Base-by-base conservation (phyloP, 2,329 filamentous ascomycete species). In the Hymenoscyphus albidus region DNA sequence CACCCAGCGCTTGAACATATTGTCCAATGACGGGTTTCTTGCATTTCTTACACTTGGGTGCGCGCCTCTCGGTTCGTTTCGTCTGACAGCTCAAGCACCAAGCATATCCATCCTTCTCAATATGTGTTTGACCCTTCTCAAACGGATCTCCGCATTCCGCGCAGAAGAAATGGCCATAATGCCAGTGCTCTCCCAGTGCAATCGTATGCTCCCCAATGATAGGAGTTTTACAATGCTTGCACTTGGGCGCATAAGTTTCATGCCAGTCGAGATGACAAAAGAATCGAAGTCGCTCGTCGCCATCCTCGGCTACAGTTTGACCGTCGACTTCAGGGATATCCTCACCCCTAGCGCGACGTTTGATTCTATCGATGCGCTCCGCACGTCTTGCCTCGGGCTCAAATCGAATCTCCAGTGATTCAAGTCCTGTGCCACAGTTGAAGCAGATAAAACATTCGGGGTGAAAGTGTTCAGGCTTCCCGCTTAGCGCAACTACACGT, bases 261-360 rank as follows among this genome's bases (percentile, higher is more conserved):
- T 99, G 95, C 85, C 93, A 99, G 80, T 99, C 95, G n/a, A 99
- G 85, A 76, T 98, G 94, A 78, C 95, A 99, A 80, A 91, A 99
- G 83, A 98, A 98, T 12, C 94, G 88, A 57, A 92, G 79, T 12
- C 86, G 82, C 44, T 85, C 83, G 74, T 94, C 90, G 54, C 89
- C 88, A 71, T 94, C 90, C 68, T 91, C 88, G 2, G 83, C 83
- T 77, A 84, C 83, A 12, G 87, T 88, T 74, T 85, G 80, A 38
- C 84, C 85, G 1, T 87, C 86, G 60, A 83, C 80, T 65, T 91
- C 88, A 5, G 86, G 79, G 12, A 91, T 76, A 0, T 84, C 74
- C 69, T 88, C 83, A 31, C 85, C 86, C 0, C 78, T 78, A 0
- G 79, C 81, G 16, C 90, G 86, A 7, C 90, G 85, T 38, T 78